Conservation (phyloP, 2,329 filamentous ascomycete species). For the Xylaria polymorpha region DNA sequence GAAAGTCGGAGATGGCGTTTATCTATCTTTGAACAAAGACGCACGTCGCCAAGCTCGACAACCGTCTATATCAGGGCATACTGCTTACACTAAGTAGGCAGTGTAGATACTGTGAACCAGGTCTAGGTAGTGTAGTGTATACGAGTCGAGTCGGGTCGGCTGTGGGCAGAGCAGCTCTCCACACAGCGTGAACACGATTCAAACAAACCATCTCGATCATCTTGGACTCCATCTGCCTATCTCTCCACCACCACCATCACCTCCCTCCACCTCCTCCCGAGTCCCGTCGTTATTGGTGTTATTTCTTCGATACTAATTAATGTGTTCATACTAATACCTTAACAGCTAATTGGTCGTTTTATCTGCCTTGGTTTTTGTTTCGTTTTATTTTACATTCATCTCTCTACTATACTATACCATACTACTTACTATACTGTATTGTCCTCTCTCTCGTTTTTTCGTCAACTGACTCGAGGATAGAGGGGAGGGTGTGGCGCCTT, state of each 20-base stretch:
- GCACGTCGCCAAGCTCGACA: constrained; percentile 29
- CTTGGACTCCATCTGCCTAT: constrained; percentile 13
- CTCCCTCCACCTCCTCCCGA: constrained; percentile 19
- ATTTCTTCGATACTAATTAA: constrained; percentile 15
- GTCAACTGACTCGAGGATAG: constrained; percentile 35
- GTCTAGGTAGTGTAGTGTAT: background rate
- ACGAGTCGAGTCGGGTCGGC: constrained; percentile 21
- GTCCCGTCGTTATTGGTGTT: constrained; percentile 26
- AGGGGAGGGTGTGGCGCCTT: constrained; percentile 38
- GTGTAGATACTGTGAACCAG: constrained; percentile 1
- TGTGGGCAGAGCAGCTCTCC: constrained; percentile 15
- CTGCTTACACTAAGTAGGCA: background rate
- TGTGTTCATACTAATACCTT: constrained; percentile 35
- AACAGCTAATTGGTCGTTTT: constrained; percentile 29
- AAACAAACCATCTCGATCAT: constrained; percentile 22
- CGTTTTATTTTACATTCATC: constrained; percentile 36
- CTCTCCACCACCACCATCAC: constrained; percentile 21
- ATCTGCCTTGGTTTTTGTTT: constrained; percentile 30
- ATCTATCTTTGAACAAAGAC: constrained; percentile 31
- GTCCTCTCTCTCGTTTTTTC: constrained; percentile 17
- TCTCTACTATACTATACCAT: background rate
- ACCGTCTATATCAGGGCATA: background rate
- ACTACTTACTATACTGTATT: constrained; percentile 14
- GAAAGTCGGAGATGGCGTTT: constrained; percentile 35
- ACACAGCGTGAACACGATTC: constrained; percentile 32